Evolutionary conservation across 192 early-diverging fungal genomes (phyloP).

Genomic region (Coemansia sp.): DNA sequence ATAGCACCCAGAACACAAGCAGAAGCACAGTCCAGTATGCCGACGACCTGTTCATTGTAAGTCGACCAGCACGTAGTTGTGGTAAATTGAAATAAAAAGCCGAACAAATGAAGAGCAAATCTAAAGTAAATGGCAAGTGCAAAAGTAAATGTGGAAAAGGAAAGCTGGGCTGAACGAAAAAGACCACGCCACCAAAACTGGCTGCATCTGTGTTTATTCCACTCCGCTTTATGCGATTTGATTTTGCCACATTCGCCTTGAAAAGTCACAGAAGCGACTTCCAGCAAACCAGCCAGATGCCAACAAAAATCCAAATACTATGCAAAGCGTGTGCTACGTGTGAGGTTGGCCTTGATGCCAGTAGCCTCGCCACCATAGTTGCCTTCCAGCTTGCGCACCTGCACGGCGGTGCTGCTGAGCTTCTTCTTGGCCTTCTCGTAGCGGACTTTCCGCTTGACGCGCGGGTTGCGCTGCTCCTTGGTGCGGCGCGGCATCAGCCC

Average conservation of each 20-base stretch:
- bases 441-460: conserved; percentile 88
- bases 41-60: not conserved
- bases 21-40: not conserved
- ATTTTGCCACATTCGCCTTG: too few species aligned
- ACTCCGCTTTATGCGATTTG: too few species aligned
- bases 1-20: conserved; percentile 13
- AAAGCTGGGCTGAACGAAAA: not conserved
- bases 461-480: conserved; percentile 91
- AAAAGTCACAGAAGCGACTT: not conserved
- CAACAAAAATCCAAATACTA: conserved; percentile 5
- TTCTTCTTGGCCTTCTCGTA: conserved; percentile 92
- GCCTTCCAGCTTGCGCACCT: conserved; percentile 69
- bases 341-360: conserved; percentile 85
- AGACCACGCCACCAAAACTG: not conserved
- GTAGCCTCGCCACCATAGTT: conserved; percentile 91
- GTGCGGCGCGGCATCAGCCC: conserved; percentile 89
- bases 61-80: not conserved
- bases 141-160: not conserved
- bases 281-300: too few species aligned
- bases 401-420: conserved; percentile 71
- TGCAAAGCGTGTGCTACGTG: conserved; percentile 77
- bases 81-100: not conserved
- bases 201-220: not conserved
- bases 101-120: not conserved
- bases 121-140: conserved; percentile 4